Conservation (phyloP, 2,329 filamentous ascomycete genomes). For the Tympanopsis confertula region DNA sequence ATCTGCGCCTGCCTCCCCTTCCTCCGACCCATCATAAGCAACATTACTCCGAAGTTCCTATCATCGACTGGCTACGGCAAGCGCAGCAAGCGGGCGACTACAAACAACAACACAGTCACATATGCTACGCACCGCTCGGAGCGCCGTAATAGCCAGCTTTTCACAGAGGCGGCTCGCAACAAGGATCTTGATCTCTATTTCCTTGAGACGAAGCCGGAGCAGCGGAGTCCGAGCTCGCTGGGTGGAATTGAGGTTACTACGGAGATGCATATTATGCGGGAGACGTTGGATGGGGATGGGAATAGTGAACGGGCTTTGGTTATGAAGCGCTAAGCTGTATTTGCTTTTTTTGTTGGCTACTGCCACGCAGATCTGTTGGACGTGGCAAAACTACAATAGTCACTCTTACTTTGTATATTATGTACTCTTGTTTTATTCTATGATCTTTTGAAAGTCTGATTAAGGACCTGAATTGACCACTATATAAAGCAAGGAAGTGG, state of each 20-base stretch:
- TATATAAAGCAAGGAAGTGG: too few species aligned
- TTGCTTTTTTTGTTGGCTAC: too few species aligned
- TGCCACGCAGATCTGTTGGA: too few species aligned
- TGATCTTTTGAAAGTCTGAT: too few species aligned
- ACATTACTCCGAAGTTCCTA: slow-evolving; percentile 9
- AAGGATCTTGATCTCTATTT: slow-evolving; percentile 15
- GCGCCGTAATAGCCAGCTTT: slow-evolving; percentile 9
- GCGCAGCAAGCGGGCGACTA: neutral
- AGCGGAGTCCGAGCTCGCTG: slow-evolving; percentile 5
- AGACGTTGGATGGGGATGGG: neutral
- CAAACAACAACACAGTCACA: neutral
- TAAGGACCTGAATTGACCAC: too few species aligned
- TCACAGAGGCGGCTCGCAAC: slow-evolving; percentile 7
- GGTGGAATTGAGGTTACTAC: slow-evolving; percentile 17
- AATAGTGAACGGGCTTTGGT: neutral
- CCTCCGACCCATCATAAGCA: neutral
- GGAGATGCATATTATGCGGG: slow-evolving; percentile 12
- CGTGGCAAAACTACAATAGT: too few species aligned
- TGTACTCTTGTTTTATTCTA: too few species aligned
- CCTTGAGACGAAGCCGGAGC: slow-evolving; percentile 13
- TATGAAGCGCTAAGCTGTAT: neutral
- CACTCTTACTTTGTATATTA: too few species aligned
- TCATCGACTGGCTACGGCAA: slow-evolving; percentile 14
- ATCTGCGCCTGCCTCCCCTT: neutral
- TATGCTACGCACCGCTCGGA: too few species aligned